Evolutionary conservation across 2,329 filamentous ascomycete species (phyloP), one percentile per base, ranked within the genome.

Genomic region (Chrysoporthe cubensis): DNA sequence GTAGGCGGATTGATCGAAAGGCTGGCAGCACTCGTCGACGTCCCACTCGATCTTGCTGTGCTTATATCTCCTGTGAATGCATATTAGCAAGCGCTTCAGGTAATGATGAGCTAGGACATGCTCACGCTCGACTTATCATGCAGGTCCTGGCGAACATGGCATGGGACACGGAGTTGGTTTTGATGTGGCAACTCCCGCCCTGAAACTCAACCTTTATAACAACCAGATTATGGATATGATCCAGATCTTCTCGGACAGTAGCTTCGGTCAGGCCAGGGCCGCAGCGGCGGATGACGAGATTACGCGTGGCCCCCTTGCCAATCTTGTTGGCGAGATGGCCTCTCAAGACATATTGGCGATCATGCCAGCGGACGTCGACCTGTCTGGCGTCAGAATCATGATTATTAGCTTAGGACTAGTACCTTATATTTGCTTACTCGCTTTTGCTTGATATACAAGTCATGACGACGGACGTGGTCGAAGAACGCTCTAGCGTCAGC

Each of bases 181-280:
- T 89, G 71, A 96, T 88, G 76, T 87, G 87, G 68, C 86, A 90
- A 76, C 88, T 86, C 4, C 83, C 83, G 21, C 83, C 80, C 2
- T 79, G 77, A 76, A 91, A 90, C 8, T 80, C 78, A 57, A 96
- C 80, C 56, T 85, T 85, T 73, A 96, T 83, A 13, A 96, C 85
- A 32, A 90, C 81, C 1, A 96, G 83, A 70, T 92, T 92, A 80
- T 95, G 89, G 69, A 96, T 95, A 75, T 96, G 93, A 34, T 94
- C 90, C 48, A 96, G 83, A 73, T 96, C 91, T 4, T 89, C 84
- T 13, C 90, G 88, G 71, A 96, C 88, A 18, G 80, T 78, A 8
- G 86, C 79, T 71, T 89, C 89, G 0, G 88, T 93, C 71, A 91
- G 80, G 64, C 80, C 84, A 64, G 80, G 80, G 72, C 82, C 82